phyloP scores from a whole-genome alignment of 768 basidiomycete species.

The Xerocomellus dryophilus region DNA sequence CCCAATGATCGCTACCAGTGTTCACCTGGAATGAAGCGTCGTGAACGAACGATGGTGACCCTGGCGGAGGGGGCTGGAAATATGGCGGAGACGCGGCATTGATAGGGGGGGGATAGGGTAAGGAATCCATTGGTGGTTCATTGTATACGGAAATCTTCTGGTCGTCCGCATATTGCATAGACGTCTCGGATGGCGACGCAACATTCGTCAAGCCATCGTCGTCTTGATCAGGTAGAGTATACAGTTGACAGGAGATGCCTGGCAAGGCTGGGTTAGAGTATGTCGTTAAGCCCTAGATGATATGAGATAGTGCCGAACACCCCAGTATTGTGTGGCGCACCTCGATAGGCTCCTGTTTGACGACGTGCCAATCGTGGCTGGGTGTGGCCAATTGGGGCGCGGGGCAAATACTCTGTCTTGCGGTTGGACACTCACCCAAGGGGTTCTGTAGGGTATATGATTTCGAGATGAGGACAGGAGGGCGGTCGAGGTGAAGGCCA shows the following conservation, averaged over 20 bases:
- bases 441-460: constrained; percentile 31
- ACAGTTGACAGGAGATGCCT: constrained; percentile 11
- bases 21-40: constrained; percentile 8
- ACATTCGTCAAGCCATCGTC: neutral
- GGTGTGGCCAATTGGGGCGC: neutral
- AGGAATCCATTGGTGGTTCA: constrained; percentile 32
- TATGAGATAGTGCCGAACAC: constrained; percentile 4
- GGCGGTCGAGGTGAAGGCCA: constrained; percentile 4
- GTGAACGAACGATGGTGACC: constrained; percentile 14
- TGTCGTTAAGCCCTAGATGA: constrained; percentile 3
- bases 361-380: constrained; percentile 18
- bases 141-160: constrained; percentile 8
- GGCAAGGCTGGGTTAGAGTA: constrained; percentile 16
- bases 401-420: neutral
- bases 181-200: neutral
- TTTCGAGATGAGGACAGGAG: constrained; percentile 16
- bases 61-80: constrained; percentile 15
- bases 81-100: constrained; percentile 19
- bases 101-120: constrained; percentile 30
- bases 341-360: constrained; percentile 29
- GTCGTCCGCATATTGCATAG: constrained; percentile 13
- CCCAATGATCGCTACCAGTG: constrained; percentile 22
- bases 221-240: constrained; percentile 18
- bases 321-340: constrained; percentile 12
- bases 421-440: constrained; percentile 17